Conservation (phyloP, 495 filamentous ascomycete species). For the Trichoderma parareesei region DNA sequence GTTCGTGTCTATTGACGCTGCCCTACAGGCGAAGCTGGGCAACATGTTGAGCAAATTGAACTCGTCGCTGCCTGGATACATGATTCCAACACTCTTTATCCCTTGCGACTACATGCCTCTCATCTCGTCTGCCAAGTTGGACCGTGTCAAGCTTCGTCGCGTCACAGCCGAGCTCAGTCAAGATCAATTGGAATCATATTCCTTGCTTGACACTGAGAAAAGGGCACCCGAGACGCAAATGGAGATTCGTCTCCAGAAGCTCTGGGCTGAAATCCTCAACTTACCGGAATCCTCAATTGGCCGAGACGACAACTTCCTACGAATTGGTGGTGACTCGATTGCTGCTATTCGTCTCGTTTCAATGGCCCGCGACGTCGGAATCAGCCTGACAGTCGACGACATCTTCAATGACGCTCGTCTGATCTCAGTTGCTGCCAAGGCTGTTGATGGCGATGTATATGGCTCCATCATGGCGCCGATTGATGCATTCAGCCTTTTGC, state of each 20-base stretch:
- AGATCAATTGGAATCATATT: not conserved
- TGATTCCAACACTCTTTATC: slow-evolving; percentile 3
- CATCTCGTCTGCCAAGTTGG: slow-evolving; percentile 5
- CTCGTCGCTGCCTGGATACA: not conserved
- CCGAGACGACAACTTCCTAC: slow-evolving; percentile 24
- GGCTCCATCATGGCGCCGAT: not conserved
- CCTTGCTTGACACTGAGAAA: not conserved
- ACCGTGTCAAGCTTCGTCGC: slow-evolving; percentile 2
- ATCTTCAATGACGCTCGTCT: not conserved
- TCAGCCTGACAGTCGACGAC: not conserved
- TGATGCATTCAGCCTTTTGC: not conserved
- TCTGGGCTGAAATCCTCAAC: slow-evolving; percentile 19
- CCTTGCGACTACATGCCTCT: slow-evolving; percentile 7
- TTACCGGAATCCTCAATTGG: slow-evolving; percentile 13
- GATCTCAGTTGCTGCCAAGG: not conserved
- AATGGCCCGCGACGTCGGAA: slow-evolving; percentile 4
- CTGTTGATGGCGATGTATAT: not conserved
- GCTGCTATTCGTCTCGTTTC: not conserved
- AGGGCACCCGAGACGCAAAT: not conserved
- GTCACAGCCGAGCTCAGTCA: not conserved
- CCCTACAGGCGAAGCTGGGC: not conserved
- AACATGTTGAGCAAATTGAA: not conserved
- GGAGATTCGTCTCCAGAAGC: slow-evolving; percentile 18
- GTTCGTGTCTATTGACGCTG: not conserved
- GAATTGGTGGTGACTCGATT: slow-evolving; percentile 31